A percentile compares a stretch with the other conserved stretches of the same genome.
phyloP scores from a whole-genome alignment of 2,329 filamentous ascomycete species.

The Parascedosporium putredinis region DNA sequence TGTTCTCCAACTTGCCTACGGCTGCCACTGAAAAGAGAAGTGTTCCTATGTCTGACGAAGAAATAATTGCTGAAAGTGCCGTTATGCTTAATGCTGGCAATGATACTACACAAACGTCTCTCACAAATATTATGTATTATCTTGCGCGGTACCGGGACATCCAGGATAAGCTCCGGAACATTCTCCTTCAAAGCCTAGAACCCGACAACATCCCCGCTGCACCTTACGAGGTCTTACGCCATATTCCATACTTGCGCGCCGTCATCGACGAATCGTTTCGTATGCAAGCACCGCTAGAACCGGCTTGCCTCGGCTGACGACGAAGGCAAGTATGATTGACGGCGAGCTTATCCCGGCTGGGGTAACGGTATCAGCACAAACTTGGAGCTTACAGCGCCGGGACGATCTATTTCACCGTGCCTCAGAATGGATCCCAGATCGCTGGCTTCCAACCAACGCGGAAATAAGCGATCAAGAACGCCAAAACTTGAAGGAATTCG shows the following conservation, averaged over 20 bases:
- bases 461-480: background rate
- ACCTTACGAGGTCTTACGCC: background rate
- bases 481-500: conserved; percentile 8
- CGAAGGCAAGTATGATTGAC: conserved; percentile 11
- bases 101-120: conserved; percentile 7
- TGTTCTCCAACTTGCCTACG: conserved; percentile 7
- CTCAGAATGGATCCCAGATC: conserved; percentile 15
- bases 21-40: background rate
- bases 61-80: conserved; percentile 6
- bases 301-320: conserved; percentile 1
- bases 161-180: conserved; percentile 1
- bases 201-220: background rate
- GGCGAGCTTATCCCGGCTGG: conserved; percentile 15
- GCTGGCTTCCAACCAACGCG: conserved; percentile 12
- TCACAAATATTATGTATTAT: conserved; percentile 9
- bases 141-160: background rate
- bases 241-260: conserved; percentile 7
- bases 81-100: conserved; percentile 9
- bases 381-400: conserved; percentile 19
- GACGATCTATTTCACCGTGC: background rate
- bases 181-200: background rate
- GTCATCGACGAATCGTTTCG: conserved; percentile 6
- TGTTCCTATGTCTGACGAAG: conserved; percentile 1
- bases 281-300: conserved; percentile 1
- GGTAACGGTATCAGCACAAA: conserved; percentile 15